Evolutionary conservation across 768 basidiomycete genomes (phyloP).

Genomic region (Clavulina sp.): DNA sequence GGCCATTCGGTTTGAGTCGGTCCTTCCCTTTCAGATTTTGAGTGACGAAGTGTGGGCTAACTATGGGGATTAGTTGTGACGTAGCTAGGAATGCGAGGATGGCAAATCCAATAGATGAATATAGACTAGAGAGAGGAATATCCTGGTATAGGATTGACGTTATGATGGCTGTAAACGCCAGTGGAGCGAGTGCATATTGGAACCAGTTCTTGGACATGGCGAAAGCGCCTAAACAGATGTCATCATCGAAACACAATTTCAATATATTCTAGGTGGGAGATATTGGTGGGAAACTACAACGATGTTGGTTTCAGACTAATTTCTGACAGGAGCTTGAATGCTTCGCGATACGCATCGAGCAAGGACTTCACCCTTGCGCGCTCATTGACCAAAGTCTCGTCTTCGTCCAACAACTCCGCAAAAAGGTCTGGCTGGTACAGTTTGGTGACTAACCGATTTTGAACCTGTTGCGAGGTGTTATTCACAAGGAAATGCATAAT

Average conservation of each 20-base stretch:
- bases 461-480: slow-evolving; percentile 88
- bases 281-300: not conserved
- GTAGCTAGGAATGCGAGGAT: slow-evolving; percentile 66
- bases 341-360: slow-evolving; percentile 90
- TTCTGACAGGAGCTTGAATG: slow-evolving; percentile 74
- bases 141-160: too few species aligned
- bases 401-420: slow-evolving; percentile 79
- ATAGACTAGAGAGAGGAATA: slow-evolving; percentile 28
- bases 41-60: slow-evolving; percentile 62
- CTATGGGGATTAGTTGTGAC: slow-evolving; percentile 60
- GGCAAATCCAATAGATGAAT: slow-evolving; percentile 68
- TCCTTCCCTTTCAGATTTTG: slow-evolving; percentile 78
- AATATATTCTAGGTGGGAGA: too few species aligned
- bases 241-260: too few species aligned
- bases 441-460: slow-evolving; percentile 85
- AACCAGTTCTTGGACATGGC: too few species aligned
- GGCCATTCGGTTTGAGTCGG: slow-evolving; percentile 62
- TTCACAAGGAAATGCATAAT: slow-evolving; percentile 98
- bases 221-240: too few species aligned
- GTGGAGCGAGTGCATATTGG: too few species aligned
- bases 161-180: too few species aligned
- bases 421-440: slow-evolving; percentile 93
- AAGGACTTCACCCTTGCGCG: slow-evolving; percentile 83
- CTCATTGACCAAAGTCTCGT: slow-evolving; percentile 88
- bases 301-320: slow-evolving; percentile 41